Evolutionary conservation across 352 stramenopile species (phyloP), one percentile per base, ranked within the genome.

Genomic region (Phytophthora sansomeana): DNA sequence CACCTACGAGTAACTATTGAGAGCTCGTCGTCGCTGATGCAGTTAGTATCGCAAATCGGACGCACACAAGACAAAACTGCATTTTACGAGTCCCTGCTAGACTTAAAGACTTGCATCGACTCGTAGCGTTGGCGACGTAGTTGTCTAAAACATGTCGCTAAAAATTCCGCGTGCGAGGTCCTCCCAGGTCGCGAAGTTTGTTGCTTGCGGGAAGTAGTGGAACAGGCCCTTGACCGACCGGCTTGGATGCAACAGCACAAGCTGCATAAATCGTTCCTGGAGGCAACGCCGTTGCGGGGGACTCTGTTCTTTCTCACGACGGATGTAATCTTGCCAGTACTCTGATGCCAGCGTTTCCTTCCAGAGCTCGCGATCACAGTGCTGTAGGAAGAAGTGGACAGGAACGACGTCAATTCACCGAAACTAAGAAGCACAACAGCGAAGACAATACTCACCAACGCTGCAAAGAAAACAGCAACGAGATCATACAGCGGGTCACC

Each of bases 401-500:
- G 55, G 29, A 57, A 38, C 19, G 14, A 29, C 4, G 39, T 67
- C 7, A 68, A 55, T 69, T 17, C 21, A 47, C 11, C 6, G 32
- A 9, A 47, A 36, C 14, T 17, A 54, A 6, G 19, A 13, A 61
- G 41, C 21, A 53, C 54, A 38, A 9, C 42, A 38, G 39, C 17
- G 17, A 24, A 14, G 17, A 17, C 32, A 35, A 9, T 11, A 66
- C 83, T 58, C 75, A 96, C 88, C 79, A 96, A 52, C 30, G 82
- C 78, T 17, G 85, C 78, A 60, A 94, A 92, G 58, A 95, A 89
- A 24, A 96, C 63, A 6, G 88, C 83, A 10, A 96, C 78, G 21
- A 97, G 73, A 50, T 97, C 90, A 62, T 92, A 97, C 13, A 97
- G 50, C 49, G 88, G 87, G 64, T 97, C 90, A 24, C 88, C 90